phyloP scores from a whole-genome alignment of 1,284 basidiomycete species.

The Sanghuangporus weigelae region DNA sequence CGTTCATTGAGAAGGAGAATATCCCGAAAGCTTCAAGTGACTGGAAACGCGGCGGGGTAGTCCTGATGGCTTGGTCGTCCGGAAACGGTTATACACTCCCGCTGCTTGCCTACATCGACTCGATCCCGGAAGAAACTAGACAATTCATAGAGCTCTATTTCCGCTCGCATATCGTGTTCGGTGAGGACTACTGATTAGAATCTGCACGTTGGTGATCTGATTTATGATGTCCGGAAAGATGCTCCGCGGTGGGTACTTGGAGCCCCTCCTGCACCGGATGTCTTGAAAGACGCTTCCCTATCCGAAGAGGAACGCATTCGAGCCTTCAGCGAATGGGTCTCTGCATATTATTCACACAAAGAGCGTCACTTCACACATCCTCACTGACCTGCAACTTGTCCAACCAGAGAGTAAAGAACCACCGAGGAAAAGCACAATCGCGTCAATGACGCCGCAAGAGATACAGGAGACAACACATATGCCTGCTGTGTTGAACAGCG shows the following conservation, averaged over 20 bases:
- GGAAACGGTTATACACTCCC: slow-evolving; percentile 11
- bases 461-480: slow-evolving; percentile 6
- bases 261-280: neutral
- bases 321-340: slow-evolving; percentile 19
- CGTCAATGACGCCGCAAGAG: slow-evolving; percentile 18
- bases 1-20: slow-evolving; percentile 15
- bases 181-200: slow-evolving; percentile 5
- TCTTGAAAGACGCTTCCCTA: slow-evolving; percentile 5
- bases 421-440: neutral
- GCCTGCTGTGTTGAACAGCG: slow-evolving; percentile 9
- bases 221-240: slow-evolving; percentile 10
- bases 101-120: slow-evolving; percentile 12
- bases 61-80: slow-evolving; percentile 19
- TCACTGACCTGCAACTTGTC: slow-evolving; percentile 2
- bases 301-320: slow-evolving; percentile 6
- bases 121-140: slow-evolving; percentile 7
- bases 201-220: neutral
- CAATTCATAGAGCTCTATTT: slow-evolving; percentile 16
- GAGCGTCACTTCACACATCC: slow-evolving; percentile 12
- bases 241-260: slow-evolving; percentile 17
- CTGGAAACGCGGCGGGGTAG: slow-evolving; percentile 17
- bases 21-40: slow-evolving; percentile 11
- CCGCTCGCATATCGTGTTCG: slow-evolving; percentile 16
- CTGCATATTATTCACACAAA: slow-evolving; percentile 19
- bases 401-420: neutral